Conservation (phyloP, 148 eudicot species). For the Rhododendron kiyosumense region DNA sequence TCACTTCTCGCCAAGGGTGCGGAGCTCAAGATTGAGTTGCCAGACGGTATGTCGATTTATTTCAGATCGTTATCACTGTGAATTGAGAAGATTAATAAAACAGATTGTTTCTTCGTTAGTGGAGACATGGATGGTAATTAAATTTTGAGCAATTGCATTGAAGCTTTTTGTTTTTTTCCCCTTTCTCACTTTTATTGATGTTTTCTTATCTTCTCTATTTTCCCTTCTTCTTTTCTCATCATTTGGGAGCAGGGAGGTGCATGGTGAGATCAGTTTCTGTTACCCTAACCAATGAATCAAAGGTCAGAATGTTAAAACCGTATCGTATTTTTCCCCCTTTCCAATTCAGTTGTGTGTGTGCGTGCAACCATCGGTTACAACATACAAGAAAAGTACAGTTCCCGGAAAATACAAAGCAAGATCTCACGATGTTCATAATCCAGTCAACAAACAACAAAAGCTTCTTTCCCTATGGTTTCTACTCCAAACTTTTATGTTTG, state of each 20-base stretch:
- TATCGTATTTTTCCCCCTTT: not conserved
- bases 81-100: not conserved
- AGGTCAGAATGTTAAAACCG: conserved; percentile 38
- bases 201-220: not conserved
- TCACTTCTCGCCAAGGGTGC: conserved; percentile 60
- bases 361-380: not conserved
- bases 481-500: not conserved
- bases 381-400: not conserved
- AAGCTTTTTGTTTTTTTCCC: not conserved
- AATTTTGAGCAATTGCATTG: not conserved
- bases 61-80: not conserved
- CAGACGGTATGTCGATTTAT: conserved; percentile 45
- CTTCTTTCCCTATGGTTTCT: not conserved
- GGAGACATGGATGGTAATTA: not conserved
- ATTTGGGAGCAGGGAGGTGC: conserved; percentile 54
- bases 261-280: conserved; percentile 59
- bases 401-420: not conserved
- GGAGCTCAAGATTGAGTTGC: conserved; percentile 42
- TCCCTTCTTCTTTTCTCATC: not conserved
- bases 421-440: not conserved
- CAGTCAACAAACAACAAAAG: not conserved
- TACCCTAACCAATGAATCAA: conserved; percentile 54
- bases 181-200: not conserved
- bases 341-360: not conserved
- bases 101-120: not conserved